Conservation (phyloP, 371 early-diverging fungal species). For the Haplosporangium sp. region DNA sequence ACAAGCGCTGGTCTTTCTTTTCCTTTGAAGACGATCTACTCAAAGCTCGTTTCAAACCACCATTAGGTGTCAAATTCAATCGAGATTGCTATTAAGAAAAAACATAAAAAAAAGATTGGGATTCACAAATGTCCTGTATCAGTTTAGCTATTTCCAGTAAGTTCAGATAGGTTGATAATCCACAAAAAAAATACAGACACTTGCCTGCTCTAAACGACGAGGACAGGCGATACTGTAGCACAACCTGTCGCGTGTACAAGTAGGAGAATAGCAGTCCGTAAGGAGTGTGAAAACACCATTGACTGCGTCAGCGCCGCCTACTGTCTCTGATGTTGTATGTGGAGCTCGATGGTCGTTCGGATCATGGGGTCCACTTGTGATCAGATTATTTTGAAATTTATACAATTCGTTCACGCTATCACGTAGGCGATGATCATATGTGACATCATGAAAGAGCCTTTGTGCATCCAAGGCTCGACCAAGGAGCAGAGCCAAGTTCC, state of each 20-base stretch:
- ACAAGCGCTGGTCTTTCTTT: constrained; percentile 63
- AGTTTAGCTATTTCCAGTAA: too few relatives aligned
- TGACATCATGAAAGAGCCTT: constrained; percentile 90
- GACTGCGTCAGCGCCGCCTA: constrained; percentile 57
- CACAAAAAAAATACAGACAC: background rate
- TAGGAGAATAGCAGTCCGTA: constrained; percentile 92
- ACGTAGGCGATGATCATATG: constrained; percentile 84
- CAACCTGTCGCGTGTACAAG: constrained; percentile 81
- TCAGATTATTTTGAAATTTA: constrained; percentile 69
- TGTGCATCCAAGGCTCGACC: constrained; percentile 92
- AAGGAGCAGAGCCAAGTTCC: constrained; percentile 85
- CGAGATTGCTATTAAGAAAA: constrained; percentile 51
- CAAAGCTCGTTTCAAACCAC: constrained; percentile 39
- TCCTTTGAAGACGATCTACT: constrained; percentile 57
- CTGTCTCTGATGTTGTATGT: constrained; percentile 21
- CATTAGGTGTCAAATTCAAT: constrained; percentile 54
- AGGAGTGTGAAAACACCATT: constrained; percentile 90
- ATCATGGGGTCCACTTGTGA: constrained; percentile 54
- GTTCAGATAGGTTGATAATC: background rate
- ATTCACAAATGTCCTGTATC: too few relatives aligned
- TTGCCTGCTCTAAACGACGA: constrained; percentile 71
- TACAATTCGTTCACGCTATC: constrained; percentile 85
- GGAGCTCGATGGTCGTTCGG: constrained; percentile 51
- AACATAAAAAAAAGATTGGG: background rate
- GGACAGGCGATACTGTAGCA: constrained; percentile 92